These are phyloP conservation scores for Verticillium tricorpus DNA, from an alignment of 2,329 filamentous ascomycete genomes.

Conservation along the genomic window DNA sequence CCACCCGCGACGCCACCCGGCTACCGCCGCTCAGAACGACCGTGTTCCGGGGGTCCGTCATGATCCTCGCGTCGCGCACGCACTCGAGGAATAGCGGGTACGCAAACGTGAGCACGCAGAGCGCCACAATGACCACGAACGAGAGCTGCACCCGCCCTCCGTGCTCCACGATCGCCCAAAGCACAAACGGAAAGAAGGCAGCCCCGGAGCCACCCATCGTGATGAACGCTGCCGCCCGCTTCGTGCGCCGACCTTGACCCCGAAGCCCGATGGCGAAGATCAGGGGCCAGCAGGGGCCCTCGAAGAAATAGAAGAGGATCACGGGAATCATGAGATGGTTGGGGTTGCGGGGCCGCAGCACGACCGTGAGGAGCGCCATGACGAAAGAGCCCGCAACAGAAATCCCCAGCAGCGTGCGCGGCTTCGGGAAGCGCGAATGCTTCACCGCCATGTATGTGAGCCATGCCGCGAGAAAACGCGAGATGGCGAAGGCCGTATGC, in stretches of 20 bases:
- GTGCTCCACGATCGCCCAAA: constrained; percentile 60
- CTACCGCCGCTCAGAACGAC: constrained; percentile 7
- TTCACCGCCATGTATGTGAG: constrained; percentile 55
- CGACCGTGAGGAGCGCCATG: constrained; percentile 42
- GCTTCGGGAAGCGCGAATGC: constrained; percentile 50
- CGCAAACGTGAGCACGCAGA: constrained; percentile 40
- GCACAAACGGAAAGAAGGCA: constrained; percentile 68
- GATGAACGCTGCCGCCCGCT: constrained; percentile 71
- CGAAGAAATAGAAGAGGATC: constrained; percentile 71
- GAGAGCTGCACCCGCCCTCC: constrained; percentile 59
- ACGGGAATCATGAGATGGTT: constrained; percentile 56
- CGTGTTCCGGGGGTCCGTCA: constrained; percentile 32
- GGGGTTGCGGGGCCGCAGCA: constrained; percentile 37
- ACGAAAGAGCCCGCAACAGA: constrained; percentile 59
- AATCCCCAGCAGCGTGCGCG: constrained; percentile 65
- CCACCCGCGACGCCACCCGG: constrained; percentile 1
- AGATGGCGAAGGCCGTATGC: constrained; percentile 67
- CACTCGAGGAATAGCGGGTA: constrained; percentile 47
- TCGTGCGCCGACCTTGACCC: constrained; percentile 75
- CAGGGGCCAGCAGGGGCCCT: constrained; percentile 78
- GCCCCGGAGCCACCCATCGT: constrained; percentile 73
- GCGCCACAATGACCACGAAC: constrained; percentile 57
- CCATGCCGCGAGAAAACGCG: constrained; percentile 63
- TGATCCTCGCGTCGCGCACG: constrained; percentile 38
- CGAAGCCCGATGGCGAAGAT: constrained; percentile 76